Conservation (phyloP, 2,329 filamentous ascomycete genomes). For the Leptographium procerum region DNA sequence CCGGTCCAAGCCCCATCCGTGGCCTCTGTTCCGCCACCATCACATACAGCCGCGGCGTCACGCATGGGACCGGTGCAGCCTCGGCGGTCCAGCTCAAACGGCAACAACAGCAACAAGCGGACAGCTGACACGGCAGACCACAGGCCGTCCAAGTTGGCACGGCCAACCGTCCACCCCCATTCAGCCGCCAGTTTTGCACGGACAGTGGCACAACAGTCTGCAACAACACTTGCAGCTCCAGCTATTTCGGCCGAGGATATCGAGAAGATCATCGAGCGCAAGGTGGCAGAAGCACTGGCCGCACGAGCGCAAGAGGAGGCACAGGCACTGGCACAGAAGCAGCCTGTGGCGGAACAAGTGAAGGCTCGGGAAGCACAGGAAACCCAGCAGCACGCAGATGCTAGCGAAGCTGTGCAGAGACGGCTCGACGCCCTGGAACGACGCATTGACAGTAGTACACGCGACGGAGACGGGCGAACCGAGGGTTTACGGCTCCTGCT, state of each 20-base stretch:
- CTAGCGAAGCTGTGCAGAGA: constrained; percentile 58
- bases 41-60: background rate
- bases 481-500: constrained; percentile 77
- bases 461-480: constrained; percentile 55
- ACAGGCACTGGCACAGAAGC: constrained; percentile 23
- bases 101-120: constrained; percentile 25
- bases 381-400: background rate
- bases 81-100: constrained; percentile 17
- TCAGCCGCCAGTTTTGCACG: constrained; percentile 4
- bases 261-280: constrained; percentile 84
- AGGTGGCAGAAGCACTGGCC: constrained; percentile 80
- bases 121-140: constrained; percentile 20
- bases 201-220: constrained; percentile 1
- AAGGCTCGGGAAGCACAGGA: constrained; percentile 21
- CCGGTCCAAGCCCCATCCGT: background rate
- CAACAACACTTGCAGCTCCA: constrained; percentile 17
- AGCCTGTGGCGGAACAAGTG: constrained; percentile 21
- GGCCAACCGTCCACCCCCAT: constrained; percentile 15
- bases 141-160: constrained; percentile 34
- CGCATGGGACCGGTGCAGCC: constrained; percentile 15
- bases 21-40: background rate
- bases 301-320: constrained; percentile 46
- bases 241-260: constrained; percentile 63
- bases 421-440: constrained; percentile 76
- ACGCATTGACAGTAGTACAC: constrained; percentile 51